These are phyloP conservation scores for Termitomyces sp. DNA, from an alignment of 768 basidiomycete species.

Conservation along the genomic window DNA sequence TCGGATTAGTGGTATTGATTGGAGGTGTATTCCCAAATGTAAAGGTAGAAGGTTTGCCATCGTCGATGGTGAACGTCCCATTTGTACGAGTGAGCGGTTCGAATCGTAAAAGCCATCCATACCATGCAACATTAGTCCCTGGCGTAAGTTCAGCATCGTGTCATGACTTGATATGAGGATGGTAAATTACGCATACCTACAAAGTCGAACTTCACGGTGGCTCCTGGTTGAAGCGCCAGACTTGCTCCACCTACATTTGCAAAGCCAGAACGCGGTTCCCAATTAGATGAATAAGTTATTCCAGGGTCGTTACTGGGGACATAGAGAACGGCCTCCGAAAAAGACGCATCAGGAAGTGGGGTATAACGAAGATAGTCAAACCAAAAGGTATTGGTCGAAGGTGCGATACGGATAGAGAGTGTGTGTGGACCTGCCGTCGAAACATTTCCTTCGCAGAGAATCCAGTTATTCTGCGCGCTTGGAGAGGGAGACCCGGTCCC, in stretches of 20 bases:
- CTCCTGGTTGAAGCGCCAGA: neutral
- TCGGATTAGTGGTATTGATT: neutral
- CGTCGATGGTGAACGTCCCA: neutral
- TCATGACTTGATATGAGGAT: neutral
- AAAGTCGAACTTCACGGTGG: neutral
- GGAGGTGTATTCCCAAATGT: neutral
- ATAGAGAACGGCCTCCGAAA: neutral
- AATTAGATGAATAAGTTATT: neutral
- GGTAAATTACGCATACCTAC: neutral
- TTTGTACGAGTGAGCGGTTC: neutral
- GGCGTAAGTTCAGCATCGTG: too few relatives aligned
- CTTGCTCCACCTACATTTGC: neutral
- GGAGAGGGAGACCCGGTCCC: neutral
- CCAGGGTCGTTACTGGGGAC: neutral
- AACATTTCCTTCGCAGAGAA: conserved; percentile 13
- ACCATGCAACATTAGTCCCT: neutral
- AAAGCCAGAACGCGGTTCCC: neutral
- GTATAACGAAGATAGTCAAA: conserved; percentile 4
- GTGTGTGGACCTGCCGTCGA: conserved; percentile 19
- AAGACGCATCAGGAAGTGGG: neutral
- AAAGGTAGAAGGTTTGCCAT: neutral
- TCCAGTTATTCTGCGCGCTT: conserved; percentile 14
- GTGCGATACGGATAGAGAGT: conserved; percentile 14
- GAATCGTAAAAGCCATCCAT: neutral
- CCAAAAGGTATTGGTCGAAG: conserved; percentile 3